These are phyloP conservation scores for Aegilops sharonensis DNA, from an alignment of 176 grass and related monocot genomes.

Conservation along the genomic window DNA sequence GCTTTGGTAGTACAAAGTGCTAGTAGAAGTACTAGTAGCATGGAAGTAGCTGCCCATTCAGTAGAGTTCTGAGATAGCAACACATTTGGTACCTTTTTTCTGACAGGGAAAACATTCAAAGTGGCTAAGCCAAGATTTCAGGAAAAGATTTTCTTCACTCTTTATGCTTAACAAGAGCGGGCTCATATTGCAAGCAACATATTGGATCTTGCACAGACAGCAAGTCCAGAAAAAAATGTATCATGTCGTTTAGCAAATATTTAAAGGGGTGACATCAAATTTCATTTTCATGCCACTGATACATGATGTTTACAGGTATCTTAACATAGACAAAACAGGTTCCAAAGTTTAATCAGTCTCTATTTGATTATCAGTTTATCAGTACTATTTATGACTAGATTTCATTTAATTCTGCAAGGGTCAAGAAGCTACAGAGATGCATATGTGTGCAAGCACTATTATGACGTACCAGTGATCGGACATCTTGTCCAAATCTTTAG, in stretches of 20 bases:
- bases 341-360: neutral
- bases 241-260: neutral
- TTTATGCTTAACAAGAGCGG: neutral
- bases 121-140: neutral
- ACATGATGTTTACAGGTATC: neutral
- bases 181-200: neutral
- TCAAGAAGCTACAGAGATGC: slow-evolving; percentile 4
- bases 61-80: neutral
- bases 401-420: neutral
- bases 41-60: neutral
- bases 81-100: neutral
- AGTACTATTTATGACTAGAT: neutral
- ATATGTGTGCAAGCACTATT: neutral
- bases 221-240: neutral
- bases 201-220: neutral
- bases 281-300: slow-evolving; percentile 3
- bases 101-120: neutral
- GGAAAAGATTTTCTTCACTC: neutral
- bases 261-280: slow-evolving; percentile 1
- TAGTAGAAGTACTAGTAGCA: neutral
- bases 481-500: slow-evolving; percentile 52
- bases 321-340: neutral
- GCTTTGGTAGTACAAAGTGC: neutral
- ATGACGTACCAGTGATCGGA: slow-evolving; percentile 59
- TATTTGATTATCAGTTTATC: neutral